A percentile compares a stretch with the other conserved stretches of the same genome.
Conservation (phyloP, 371 early-diverging fungal species). For the Encephalitozoon cuniculi region DNA sequence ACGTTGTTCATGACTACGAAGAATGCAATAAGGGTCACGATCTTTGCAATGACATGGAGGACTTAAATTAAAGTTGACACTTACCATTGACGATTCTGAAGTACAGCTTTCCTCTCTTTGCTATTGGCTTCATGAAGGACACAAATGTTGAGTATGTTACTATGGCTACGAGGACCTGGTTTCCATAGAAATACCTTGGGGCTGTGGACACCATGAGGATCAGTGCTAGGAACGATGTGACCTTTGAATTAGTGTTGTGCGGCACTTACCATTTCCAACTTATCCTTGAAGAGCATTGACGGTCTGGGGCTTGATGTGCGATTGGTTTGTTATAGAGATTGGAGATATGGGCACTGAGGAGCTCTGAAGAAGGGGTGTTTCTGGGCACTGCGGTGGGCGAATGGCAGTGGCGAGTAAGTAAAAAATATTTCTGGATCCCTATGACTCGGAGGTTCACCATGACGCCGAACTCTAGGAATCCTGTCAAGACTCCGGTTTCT, state of each 20-base stretch:
- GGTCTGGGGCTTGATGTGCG: neutral
- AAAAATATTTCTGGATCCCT: neutral
- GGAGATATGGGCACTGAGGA: neutral
- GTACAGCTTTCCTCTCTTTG: neutral
- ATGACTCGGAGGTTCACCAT: conserved; percentile 48
- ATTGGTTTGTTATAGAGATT: neutral
- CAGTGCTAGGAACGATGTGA: neutral
- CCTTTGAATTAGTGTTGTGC: conserved; percentile 1
- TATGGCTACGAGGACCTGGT: neutral
- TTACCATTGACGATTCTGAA: conserved; percentile 26
- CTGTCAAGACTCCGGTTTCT: neutral
- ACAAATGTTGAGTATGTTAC: neutral
- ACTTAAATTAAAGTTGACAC: conserved; percentile 25
- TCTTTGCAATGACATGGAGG: conserved; percentile 19
- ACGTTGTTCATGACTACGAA: conserved; percentile 35
- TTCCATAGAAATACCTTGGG: conserved; percentile 19
- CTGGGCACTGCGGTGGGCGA: neutral
- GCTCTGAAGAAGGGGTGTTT: no score
- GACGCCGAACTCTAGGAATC: conserved; percentile 43
- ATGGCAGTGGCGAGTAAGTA: neutral
- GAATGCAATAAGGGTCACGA: conserved; percentile 17
- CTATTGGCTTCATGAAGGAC: neutral
- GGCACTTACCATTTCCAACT: conserved; percentile 35
- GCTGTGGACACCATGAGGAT: neutral
- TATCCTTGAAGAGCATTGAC: conserved; percentile 2